phyloP scores from a whole-genome alignment of 2,329 filamentous ascomycete genomes.

The Fusarium beomiforme region DNA sequence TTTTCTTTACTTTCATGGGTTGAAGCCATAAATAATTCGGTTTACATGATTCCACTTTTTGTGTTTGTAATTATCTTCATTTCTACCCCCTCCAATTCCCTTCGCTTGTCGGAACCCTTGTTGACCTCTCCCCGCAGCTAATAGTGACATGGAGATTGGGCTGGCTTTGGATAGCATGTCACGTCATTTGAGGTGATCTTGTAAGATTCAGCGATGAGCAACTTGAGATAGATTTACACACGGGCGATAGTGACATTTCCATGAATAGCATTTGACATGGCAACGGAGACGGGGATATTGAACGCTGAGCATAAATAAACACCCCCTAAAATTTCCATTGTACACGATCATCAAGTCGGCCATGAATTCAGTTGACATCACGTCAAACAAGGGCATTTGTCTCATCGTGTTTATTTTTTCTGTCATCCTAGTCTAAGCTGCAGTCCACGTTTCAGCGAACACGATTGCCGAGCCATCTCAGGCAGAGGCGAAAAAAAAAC shows the following conservation, averaged over 20 bases:
- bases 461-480: conserved; percentile 33
- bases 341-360: not conserved
- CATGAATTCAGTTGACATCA: not conserved
- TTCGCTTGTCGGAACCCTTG: conserved; percentile 11
- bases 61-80: conserved; percentile 4
- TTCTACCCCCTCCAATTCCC: conserved; percentile 5
- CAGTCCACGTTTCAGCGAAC: conserved; percentile 31
- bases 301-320: not conserved
- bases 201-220: not conserved
- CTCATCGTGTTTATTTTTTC: conserved; percentile 33
- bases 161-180: not conserved
- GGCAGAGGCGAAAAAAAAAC: conserved; percentile 36
- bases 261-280: not conserved
- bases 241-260: not conserved
- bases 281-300: not conserved
- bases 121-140: conserved; percentile 9
- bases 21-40: conserved; percentile 10
- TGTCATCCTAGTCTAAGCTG: conserved; percentile 33
- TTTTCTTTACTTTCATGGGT: conserved; percentile 12
- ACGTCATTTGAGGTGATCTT: conserved; percentile 19
- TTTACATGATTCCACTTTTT: not conserved
- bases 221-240: not conserved
- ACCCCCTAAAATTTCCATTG: not conserved
- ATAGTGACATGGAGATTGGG: conserved; percentile 13
- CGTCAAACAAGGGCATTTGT: conserved; percentile 6